Base-by-base conservation (phyloP, 2,329 filamentous ascomycete species). In the Ceratocystis albifundus region DNA sequence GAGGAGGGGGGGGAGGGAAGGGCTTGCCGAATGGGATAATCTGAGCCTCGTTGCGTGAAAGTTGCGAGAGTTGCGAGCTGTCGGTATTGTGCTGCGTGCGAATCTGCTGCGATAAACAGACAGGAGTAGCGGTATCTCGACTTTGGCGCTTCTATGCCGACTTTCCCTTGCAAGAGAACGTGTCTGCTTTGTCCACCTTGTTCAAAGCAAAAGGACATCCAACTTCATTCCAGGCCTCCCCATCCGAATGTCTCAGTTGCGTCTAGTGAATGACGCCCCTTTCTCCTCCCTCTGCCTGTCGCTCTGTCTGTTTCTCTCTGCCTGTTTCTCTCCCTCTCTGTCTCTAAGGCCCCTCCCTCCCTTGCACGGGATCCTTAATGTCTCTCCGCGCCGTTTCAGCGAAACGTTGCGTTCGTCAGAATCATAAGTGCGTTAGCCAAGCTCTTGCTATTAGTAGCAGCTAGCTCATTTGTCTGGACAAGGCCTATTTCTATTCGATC, bases 351-450 rank as follows among this genome's bases (percentile, higher is more conserved):
- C 10, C 36, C 36, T 50, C 10, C 36, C 36, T 50, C 46, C 53
- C 53, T 59, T 30, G 25, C 53, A n/a, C n/a, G 53, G 15, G 53
- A 32, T 59, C 53, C 15, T 32, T 59, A n/a, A 10, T 59, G 53
- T 59, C 53, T 57, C 53, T 32, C 28, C 53, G n/a, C 15, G 8
- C 10, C 53, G 25, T 59, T 30, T 59, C 53, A 32, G 53, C 28
- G 53, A 59, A 59, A 59, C 53, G 53, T 59, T 59, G 53, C 53
- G 53, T 59, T 59, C 15, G 28, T 59, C 53, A 59, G 53, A 59
- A 59, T 30, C 17, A 17, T 59, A n/a, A 32, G 30, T 30, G 53
- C 28, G 25, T 32, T n/a, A 62, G 59, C 32, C 59, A 62, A 36
- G 28, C 36, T 59, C n/a, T 59, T 50, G 4, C 17, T 36, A 7